A percentile compares a stretch with the other conserved stretches of the same genome.
Conservation (phyloP, 306 rosid species). For the Casuarina cunninghamiana region DNA sequence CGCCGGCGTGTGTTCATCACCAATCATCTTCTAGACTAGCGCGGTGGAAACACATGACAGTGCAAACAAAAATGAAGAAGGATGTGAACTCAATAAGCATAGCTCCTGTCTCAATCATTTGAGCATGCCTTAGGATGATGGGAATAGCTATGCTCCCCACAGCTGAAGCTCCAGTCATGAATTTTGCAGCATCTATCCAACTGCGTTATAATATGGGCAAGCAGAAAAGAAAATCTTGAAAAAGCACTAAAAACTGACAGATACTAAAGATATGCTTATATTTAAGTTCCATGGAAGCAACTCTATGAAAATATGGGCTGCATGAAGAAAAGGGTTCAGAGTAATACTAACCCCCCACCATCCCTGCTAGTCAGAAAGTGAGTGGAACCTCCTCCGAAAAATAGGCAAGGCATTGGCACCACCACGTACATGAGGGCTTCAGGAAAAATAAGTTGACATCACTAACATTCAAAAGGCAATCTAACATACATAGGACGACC, state of each 20-base stretch:
- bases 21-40: conserved; percentile 95
- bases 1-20: conserved; percentile 38
- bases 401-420: conserved; percentile 95
- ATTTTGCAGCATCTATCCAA: conserved; percentile 95
- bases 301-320: neutral
- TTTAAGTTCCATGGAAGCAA: too few relatives aligned
- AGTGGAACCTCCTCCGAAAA: conserved; percentile 94
- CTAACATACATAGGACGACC: conserved; percentile 10
- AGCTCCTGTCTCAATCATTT: conserved; percentile 91
- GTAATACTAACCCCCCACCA: conserved; percentile 58
- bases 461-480: conserved; percentile 4
- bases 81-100: conserved; percentile 93
- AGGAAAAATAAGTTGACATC: conserved; percentile 32
- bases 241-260: neutral
- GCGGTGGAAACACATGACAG: conserved; percentile 90
- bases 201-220: conserved; percentile 39
- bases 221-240: conserved; percentile 3
- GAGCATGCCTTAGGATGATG: conserved; percentile 84
- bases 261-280: neutral
- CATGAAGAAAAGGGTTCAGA: neutral
- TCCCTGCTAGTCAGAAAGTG: conserved; percentile 77
- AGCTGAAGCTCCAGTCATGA: conserved; percentile 90
- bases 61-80: conserved; percentile 84
- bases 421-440: conserved; percentile 95
- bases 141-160: conserved; percentile 95